Base-by-base conservation (phyloP, 495 filamentous ascomycete species). In the Neurospora sp. region DNA sequence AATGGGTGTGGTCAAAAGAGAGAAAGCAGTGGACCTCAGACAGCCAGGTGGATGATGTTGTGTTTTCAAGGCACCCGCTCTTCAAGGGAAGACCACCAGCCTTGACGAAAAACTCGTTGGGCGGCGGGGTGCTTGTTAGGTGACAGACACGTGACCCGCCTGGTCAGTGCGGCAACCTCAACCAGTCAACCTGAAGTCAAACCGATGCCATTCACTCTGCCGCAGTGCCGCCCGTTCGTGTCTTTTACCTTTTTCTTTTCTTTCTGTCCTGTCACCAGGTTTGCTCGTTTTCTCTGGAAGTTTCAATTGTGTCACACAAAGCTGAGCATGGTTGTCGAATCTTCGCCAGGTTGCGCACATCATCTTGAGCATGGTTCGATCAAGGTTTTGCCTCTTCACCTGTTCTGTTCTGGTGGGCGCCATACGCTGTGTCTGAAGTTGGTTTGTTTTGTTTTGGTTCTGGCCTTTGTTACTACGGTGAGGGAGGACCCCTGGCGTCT, bases 21-120 rank as follows among this genome's bases (percentile, higher is more conserved):
- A 78, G 75, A 71, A 73, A 72, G 75, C 37, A 73, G 78, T 77
- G 76, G 78, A 77, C 75, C 73, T 75, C 61, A 65, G 69, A 71
- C 40, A 73, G 53, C 68, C 70, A 74, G 73, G 73, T 41, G 70
- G 70, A 70, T 72, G 76, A 77, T 76, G 79, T 78, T 78, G 78
- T 80, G 78, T 79, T 80, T 75, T 68, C 77, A 74, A 76, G 78
- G 74, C 77, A 75, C 73, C 73, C 73, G 70, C 73, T 74, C 27
- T 31, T 31, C 70, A 65, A 65, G 53, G 75, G 76, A 75, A 76
- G 70, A 70, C 68, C 73, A 74, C 76, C 78, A 76, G 79, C 79
- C 78, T 79, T 77, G 74, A 78, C 77, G 75, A 79, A 80, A 80
- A 80, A 78, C 79, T 80, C 73, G 79, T 80, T 77, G 79, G 79